Evolutionary conservation across 2,329 filamentous ascomycete species (phyloP).

Genomic region (Trichoderma atrobrunneum): DNA sequence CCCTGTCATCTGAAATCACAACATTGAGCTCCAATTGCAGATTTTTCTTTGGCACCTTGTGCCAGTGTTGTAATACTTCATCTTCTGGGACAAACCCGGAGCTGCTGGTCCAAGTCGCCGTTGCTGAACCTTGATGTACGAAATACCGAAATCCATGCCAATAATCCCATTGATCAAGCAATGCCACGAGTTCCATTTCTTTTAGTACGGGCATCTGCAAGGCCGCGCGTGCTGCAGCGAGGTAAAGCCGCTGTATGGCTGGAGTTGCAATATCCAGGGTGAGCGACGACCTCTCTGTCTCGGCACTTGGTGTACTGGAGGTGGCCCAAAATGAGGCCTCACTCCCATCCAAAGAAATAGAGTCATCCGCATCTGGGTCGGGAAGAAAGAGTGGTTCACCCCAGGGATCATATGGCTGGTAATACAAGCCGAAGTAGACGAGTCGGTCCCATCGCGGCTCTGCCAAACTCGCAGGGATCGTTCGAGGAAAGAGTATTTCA

Average conservation of each 20-base stretch:
- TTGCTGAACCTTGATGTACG: not conserved
- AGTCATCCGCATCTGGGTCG: not conserved
- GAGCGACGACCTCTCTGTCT: not conserved
- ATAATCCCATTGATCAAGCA: rapidly evolving
- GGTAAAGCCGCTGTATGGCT: not conserved
- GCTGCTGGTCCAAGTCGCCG: not conserved
- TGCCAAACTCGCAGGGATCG: not conserved
- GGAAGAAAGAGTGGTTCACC: not conserved
- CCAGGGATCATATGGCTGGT: not conserved
- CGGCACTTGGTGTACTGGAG: not conserved
- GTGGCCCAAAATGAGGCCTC: no score
- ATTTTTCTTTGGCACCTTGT: not conserved
- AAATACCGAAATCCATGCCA: not conserved
- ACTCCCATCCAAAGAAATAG: not conserved
- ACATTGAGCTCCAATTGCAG: not conserved
- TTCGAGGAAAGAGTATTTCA: not conserved
- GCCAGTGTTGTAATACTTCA: not conserved
- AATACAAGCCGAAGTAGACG: not conserved
- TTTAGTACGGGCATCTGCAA: not conserved
- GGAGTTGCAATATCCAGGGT: not conserved
- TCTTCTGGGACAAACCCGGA: not conserved
- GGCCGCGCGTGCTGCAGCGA: not conserved
- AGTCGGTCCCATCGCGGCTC: not conserved
- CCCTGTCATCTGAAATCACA: not conserved
- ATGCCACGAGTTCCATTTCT: not conserved